Conservation (phyloP, 2,329 filamentous ascomycete genomes). For the Phyllosticta citriasiana region DNA sequence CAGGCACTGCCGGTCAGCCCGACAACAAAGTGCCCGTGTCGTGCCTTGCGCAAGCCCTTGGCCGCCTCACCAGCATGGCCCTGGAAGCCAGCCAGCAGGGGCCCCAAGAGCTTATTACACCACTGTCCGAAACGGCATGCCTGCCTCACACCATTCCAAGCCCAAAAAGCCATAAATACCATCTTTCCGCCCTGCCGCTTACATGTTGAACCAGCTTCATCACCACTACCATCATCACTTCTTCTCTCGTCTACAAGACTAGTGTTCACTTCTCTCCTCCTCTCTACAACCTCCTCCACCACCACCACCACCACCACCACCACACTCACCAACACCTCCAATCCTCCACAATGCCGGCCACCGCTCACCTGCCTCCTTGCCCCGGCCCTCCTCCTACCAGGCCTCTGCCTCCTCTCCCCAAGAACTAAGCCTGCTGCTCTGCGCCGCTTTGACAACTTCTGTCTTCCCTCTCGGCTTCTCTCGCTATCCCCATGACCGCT, state of each 20-base stretch:
- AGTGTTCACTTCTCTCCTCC: not conserved
- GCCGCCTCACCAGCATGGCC: slow-evolving; percentile 30
- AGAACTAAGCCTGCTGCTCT: slow-evolving; percentile 23
- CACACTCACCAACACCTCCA: not conserved
- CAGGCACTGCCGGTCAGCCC: slow-evolving; percentile 10
- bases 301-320: slow-evolving; percentile 10
- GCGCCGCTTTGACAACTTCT: not conserved
- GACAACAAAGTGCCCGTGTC: not conserved
- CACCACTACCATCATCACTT: slow-evolving; percentile 20
- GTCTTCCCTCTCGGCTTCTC: not conserved
- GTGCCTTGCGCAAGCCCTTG: slow-evolving; percentile 17
- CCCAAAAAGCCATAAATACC: slow-evolving; percentile 30
- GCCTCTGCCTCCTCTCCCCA: slow-evolving; percentile 37
- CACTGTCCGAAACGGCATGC: slow-evolving; percentile 31
- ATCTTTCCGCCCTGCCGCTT: slow-evolving; percentile 19
- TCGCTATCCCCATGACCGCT: not conserved
- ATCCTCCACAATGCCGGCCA: slow-evolving; percentile 28
- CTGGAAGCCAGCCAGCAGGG: slow-evolving; percentile 30
- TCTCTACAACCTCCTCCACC: slow-evolving; percentile 9
- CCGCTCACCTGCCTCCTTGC: slow-evolving; percentile 36
- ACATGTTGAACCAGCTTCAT: slow-evolving; percentile 16
- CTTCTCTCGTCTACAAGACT: slow-evolving; percentile 1
- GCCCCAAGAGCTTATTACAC: slow-evolving; percentile 28
- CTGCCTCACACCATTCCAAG: slow-evolving; percentile 26
- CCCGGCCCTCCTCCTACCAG: slow-evolving; percentile 39